Evolutionary conservation across 2,329 filamentous ascomycete genomes (phyloP), one percentile per base, ranked within the genome.

Genomic region (Calonectria leucothoes): DNA sequence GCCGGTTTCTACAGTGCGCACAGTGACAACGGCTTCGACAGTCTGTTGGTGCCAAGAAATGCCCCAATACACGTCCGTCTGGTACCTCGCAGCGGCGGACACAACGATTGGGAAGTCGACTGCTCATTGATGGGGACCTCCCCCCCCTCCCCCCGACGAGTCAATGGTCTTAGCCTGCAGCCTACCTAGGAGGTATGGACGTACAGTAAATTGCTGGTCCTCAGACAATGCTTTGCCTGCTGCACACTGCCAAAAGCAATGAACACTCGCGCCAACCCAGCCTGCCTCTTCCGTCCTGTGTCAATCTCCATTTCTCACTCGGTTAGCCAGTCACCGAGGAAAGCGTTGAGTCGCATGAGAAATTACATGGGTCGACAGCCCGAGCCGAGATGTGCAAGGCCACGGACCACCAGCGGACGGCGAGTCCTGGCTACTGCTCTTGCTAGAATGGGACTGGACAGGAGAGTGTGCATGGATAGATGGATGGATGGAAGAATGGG

Each of bases 311-410:
- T 39, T 45, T 64, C 39, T 55, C 57, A 61, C 23, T 64, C 39
- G 20, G 48, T 31, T 59, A 25, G 23, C 57, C 39, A 65, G 35
- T 59, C 68, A 66, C 29, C 52, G 35, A 59, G 27, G 15, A 59
- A 70, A 63, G 33, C 39, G 39, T 70, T 71, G 69, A 65, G 63
- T 71, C 69, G 69, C 57, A 42, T 69, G 66, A 57, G 70, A 69
- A 72, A 69, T 59, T 65, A 66, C 66, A 72, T 72, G 70, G 70
- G 64, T 72, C 57, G 57, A 42, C 66, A 72, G 20, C 35, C 66
- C 66, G 59, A 72, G 70, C 70, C 70, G 70, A 72, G 70, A 72
- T 72, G 66, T 52, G 70, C 39, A 45, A 69, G 70, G 37, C 64
- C 70, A 72, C 70, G 66, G 70, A 68, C 70, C 70, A 72, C 57